Conservation (phyloP, 805 yeast species). For the Lachancea fermentati region DNA sequence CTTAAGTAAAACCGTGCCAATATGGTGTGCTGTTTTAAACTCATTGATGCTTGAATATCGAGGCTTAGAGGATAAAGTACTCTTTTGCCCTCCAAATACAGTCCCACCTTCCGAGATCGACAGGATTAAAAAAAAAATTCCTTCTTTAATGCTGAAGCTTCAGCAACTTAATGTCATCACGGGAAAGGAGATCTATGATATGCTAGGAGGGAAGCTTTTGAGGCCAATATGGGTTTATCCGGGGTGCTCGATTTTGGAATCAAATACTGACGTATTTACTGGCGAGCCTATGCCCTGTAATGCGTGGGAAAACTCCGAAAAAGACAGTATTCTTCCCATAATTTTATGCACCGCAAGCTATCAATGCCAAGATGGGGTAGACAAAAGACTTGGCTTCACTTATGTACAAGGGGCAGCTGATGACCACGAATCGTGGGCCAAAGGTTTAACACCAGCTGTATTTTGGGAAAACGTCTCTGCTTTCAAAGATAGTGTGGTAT, state of each 20-base stretch:
- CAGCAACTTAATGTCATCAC: conserved; percentile 37
- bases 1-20: conserved; percentile 78
- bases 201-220: conserved; percentile 43
- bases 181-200: conserved; percentile 26
- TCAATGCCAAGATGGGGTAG: conserved; percentile 54
- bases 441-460: conserved; percentile 44
- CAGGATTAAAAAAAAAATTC: conserved; percentile 44
- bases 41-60: conserved; percentile 40
- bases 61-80: conserved; percentile 29
- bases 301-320: conserved; percentile 33
- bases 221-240: conserved; percentile 72
- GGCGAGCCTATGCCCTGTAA: conserved; percentile 25
- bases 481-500: conserved; percentile 23
- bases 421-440: conserved; percentile 85
- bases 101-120: conserved; percentile 53
- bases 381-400: conserved; percentile 40
- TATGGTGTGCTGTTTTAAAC: conserved; percentile 84
- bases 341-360: conserved; percentile 59
- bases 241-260: conserved; percentile 29
- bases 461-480: conserved; percentile 47
- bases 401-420: conserved; percentile 95
- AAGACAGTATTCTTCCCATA: conserved; percentile 38
- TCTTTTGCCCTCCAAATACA: conserved; percentile 46
- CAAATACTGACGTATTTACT: conserved; percentile 25
- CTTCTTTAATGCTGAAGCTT: conserved; percentile 43